Conservation (phyloP, 2,329 filamentous ascomycete species). For the Rhynchosporium agropyri region DNA sequence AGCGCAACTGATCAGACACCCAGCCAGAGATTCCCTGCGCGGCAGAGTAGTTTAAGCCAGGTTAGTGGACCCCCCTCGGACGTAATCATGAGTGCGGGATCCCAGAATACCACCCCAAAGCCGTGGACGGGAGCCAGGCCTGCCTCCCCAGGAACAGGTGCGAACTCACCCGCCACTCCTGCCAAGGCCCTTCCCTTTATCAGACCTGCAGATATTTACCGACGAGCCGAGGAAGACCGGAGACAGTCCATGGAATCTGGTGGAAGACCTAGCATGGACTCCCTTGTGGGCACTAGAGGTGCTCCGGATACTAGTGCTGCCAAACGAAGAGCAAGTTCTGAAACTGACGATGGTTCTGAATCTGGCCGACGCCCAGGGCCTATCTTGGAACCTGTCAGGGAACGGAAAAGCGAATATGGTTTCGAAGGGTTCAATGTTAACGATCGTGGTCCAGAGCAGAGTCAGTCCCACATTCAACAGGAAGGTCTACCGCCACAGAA, state of each 20-base stretch:
- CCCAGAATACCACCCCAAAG: slow-evolving; percentile 30
- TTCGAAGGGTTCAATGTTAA: slow-evolving; percentile 48
- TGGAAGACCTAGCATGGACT: slow-evolving; percentile 58
- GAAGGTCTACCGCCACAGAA: slow-evolving; percentile 6
- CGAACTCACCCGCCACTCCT: slow-evolving; percentile 42
- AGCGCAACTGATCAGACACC: slow-evolving; percentile 40
- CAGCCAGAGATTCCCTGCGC: slow-evolving; percentile 54
- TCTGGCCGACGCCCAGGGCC: slow-evolving; percentile 45
- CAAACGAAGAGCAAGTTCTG: slow-evolving; percentile 30
- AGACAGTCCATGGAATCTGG: slow-evolving; percentile 57
- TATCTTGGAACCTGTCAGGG: slow-evolving; percentile 55
- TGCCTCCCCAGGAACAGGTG: slow-evolving; percentile 45
- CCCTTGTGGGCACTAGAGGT: slow-evolving; percentile 41
- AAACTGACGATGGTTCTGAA: slow-evolving; percentile 44
- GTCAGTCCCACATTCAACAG: slow-evolving; percentile 18
- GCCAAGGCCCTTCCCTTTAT: slow-evolving; percentile 64
- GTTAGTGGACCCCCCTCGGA: slow-evolving; percentile 42
- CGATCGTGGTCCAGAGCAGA: slow-evolving; percentile 22
- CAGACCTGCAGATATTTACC: slow-evolving; percentile 77
- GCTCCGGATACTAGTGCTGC: slow-evolving; percentile 8
- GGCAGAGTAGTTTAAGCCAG: slow-evolving; percentile 64
- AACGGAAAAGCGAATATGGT: slow-evolving; percentile 62
- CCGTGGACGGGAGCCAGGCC: slow-evolving; percentile 43
- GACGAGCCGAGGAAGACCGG: slow-evolving; percentile 67
- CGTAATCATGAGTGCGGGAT: slow-evolving; percentile 21